Conservation (phyloP, 1,284 basidiomycete genomes). For the Leccinum griseonigrum region DNA sequence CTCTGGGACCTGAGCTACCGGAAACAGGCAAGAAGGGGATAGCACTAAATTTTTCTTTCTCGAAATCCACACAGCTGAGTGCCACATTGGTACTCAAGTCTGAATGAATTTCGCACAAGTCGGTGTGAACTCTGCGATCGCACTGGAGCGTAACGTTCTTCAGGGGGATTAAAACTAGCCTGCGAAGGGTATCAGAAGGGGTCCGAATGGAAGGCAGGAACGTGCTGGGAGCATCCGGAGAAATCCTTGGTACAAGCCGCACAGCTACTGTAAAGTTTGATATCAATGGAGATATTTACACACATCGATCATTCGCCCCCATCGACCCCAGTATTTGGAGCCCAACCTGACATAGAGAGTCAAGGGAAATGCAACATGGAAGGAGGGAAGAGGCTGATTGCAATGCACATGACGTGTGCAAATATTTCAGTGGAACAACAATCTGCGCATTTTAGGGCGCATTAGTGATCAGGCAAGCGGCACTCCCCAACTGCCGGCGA, state of each 20-base stretch:
- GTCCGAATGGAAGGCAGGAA: slow-evolving; percentile 13
- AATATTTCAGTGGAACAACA: slow-evolving; percentile 6
- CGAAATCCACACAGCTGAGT: slow-evolving; percentile 11
- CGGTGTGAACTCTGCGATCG: slow-evolving; percentile 7
- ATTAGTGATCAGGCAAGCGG: slow-evolving; percentile 50
- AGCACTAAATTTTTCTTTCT: slow-evolving; percentile 1
- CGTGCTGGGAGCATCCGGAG: slow-evolving; percentile 1
- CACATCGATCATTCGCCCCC: slow-evolving; percentile 10
- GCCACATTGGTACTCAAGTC: slow-evolving; percentile 1
- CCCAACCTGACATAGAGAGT: slow-evolving; percentile 14
- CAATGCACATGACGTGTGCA: slow-evolving; percentile 8
- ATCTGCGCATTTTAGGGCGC: slow-evolving; percentile 24
- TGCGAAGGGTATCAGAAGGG: slow-evolving; percentile 15
- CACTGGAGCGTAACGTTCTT: slow-evolving; percentile 1
- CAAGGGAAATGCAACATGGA: slow-evolving; percentile 4
- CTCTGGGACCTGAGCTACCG: slow-evolving; percentile 6
- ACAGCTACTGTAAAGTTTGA: slow-evolving; percentile 17
- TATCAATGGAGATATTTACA: slow-evolving; percentile 20
- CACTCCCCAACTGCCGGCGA: slow-evolving; percentile 84
- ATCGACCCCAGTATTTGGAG: slow-evolving; percentile 11
- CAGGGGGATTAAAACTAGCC: slow-evolving; percentile 8
- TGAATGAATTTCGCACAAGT: slow-evolving; percentile 7
- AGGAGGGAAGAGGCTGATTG: neutral
- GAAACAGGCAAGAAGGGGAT: slow-evolving; percentile 8
- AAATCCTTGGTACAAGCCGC: slow-evolving; percentile 6